Conservation (phyloP, 495 filamentous ascomycete species). For the Hypoxylon intermedium region DNA sequence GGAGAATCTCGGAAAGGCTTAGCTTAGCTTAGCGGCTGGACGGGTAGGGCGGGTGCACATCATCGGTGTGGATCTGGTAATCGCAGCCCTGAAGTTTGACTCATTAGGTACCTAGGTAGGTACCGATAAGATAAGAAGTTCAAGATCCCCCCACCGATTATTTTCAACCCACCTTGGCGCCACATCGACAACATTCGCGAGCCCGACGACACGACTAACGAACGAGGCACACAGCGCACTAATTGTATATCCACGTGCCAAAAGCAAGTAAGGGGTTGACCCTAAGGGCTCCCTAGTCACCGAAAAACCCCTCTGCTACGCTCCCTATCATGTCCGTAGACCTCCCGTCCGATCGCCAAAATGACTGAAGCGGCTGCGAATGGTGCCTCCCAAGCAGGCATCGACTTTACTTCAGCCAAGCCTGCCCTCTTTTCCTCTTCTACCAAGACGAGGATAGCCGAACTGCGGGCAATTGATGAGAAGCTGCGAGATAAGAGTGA, state of each 20-base stretch:
- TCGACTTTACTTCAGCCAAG: constrained; percentile 46
- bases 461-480: constrained; percentile 56
- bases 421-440: constrained; percentile 59
- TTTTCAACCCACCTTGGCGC: not conserved
- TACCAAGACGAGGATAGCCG: constrained; percentile 51
- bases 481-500: constrained; percentile 55
- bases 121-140: not conserved
- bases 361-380: constrained; percentile 54
- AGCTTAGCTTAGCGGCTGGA: constrained; percentile 29
- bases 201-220: not conserved
- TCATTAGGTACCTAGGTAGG: not conserved
- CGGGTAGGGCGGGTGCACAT: constrained; percentile 16
- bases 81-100: not conserved
- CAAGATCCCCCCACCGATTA: not conserved
- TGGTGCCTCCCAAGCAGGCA: constrained; percentile 39
- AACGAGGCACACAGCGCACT: not conserved
- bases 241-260: not conserved
- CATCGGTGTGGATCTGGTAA: not conserved
- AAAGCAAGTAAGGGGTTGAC: not conserved
- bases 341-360: constrained; percentile 40
- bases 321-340: constrained; percentile 41
- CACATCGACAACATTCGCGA: not conserved
- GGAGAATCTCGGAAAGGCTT: constrained; percentile 14
- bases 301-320: not conserved
- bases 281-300: not conserved